These are phyloP conservation scores for Colletotrichum theobromicola DNA, from an alignment of 2,329 filamentous ascomycete genomes.

Conservation along the genomic window DNA sequence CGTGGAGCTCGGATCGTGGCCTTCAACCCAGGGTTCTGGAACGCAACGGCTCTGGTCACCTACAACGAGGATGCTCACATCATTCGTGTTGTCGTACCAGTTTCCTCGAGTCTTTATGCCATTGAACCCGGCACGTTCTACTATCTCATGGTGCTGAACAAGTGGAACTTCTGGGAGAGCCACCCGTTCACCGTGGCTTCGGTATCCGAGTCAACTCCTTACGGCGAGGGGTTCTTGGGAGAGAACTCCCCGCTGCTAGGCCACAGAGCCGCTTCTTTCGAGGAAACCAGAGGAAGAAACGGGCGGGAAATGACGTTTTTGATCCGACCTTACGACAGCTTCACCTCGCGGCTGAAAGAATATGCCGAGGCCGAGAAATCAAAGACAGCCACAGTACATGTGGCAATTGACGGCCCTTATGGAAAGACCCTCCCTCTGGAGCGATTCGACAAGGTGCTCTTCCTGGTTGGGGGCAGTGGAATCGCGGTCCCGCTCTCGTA, in stretches of 20 bases:
- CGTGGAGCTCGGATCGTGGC: slow-evolving; percentile 46
- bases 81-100: slow-evolving; percentile 43
- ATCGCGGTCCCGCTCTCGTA: slow-evolving; percentile 48
- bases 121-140: slow-evolving; percentile 48
- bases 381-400: slow-evolving; percentile 29
- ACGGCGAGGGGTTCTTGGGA: slow-evolving; percentile 24
- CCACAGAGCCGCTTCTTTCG: not conserved
- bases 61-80: slow-evolving; percentile 46
- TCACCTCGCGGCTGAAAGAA: slow-evolving; percentile 42
- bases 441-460: slow-evolving; percentile 42
- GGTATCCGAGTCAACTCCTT: not conserved
- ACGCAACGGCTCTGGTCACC: slow-evolving; percentile 34
- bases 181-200: slow-evolving; percentile 54
- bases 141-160: slow-evolving; percentile 48
- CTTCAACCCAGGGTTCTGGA: slow-evolving; percentile 44
- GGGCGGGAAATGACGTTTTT: slow-evolving; percentile 41
- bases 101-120: slow-evolving; percentile 34
- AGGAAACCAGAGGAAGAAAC: not conserved
- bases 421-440: slow-evolving; percentile 43
- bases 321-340: slow-evolving; percentile 50
- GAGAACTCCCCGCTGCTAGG: slow-evolving; percentile 39
- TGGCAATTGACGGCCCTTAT: slow-evolving; percentile 51
- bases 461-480: slow-evolving; percentile 50
- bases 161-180: slow-evolving; percentile 49
- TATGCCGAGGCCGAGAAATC: slow-evolving; percentile 29